These are phyloP conservation scores for Zea luxurians DNA, from an alignment of 176 grass and related monocot genomes.

Conservation along the genomic window DNA sequence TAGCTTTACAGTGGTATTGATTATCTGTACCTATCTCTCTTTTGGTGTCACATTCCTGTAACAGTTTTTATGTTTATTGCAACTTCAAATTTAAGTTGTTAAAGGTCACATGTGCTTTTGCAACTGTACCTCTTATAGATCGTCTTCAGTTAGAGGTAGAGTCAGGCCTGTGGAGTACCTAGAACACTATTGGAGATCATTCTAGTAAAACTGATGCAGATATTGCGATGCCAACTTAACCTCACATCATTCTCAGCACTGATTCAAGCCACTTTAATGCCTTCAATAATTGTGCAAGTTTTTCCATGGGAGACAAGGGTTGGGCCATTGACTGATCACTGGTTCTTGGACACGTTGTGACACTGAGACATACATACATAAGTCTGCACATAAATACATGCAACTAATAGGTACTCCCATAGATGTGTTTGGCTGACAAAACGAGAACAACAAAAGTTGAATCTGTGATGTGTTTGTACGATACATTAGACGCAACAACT, in stretches of 20 bases:
- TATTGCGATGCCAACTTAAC: not conserved
- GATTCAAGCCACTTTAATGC: not conserved
- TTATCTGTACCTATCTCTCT: not conserved
- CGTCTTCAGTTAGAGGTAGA: not conserved
- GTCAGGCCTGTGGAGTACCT: conserved; percentile 16
- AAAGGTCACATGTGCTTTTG: conserved; percentile 15
- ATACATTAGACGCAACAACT: conserved; percentile 17
- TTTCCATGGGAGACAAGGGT: not conserved
- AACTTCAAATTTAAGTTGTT: not conserved
- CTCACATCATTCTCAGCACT: not conserved
- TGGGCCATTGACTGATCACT: too few species aligned
- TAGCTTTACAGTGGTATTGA: too few species aligned
- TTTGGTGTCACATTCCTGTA: not conserved
- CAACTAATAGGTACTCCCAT: too few species aligned
- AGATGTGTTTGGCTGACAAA: too few species aligned
- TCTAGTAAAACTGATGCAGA: not conserved
- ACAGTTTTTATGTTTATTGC: not conserved
- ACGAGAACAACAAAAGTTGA: too few species aligned
- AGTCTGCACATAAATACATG: too few species aligned
- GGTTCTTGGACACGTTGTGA: too few species aligned
- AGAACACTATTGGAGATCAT: not conserved
- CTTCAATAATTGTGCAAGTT: not conserved
- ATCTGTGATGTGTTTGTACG: too few species aligned
- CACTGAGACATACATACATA: too few species aligned
- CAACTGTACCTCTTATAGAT: conserved; percentile 15